Evolutionary conservation across 129 eudicot species (phyloP).

Genomic region (Flaveria trinervia): DNA sequence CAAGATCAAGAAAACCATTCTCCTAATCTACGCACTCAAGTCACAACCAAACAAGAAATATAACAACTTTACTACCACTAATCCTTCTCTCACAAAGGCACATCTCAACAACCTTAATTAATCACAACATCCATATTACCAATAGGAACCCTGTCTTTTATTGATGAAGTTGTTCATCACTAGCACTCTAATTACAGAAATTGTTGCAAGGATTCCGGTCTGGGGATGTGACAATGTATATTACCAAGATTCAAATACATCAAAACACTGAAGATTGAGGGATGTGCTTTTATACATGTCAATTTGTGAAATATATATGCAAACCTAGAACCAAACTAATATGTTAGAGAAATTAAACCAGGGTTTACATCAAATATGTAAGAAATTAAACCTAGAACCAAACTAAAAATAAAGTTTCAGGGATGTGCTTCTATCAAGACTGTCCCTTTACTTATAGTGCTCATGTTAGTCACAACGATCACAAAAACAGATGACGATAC

Average conservation of each 20-base stretch:
- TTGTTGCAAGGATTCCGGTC: not conserved
- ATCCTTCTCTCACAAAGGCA: conserved; percentile 19
- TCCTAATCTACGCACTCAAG: not conserved
- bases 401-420: not conserved
- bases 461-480: not conserved
- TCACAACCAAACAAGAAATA: conserved; percentile 5
- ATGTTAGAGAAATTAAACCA: not conserved
- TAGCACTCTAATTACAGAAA: conserved; percentile 1
- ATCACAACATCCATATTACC: conserved; percentile 10
- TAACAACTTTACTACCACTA: no score
- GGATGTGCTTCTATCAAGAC: not conserved
- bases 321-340: not conserved
- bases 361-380: not conserved
- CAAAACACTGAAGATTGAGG: not conserved
- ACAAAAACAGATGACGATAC: not conserved
- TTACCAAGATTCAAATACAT: not conserved
- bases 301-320: not conserved
- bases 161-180: not conserved
- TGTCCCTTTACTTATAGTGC: not conserved
- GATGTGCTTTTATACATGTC: not conserved
- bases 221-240: not conserved
- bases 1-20: not conserved
- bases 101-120: not conserved
- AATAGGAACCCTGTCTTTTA: not conserved
- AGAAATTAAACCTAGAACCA: not conserved